A percentile compares a stretch with the other conserved stretches of the same genome.
Conservation (phyloP, 2,329 filamentous ascomycete genomes). For the Meredithiella fracta region DNA sequence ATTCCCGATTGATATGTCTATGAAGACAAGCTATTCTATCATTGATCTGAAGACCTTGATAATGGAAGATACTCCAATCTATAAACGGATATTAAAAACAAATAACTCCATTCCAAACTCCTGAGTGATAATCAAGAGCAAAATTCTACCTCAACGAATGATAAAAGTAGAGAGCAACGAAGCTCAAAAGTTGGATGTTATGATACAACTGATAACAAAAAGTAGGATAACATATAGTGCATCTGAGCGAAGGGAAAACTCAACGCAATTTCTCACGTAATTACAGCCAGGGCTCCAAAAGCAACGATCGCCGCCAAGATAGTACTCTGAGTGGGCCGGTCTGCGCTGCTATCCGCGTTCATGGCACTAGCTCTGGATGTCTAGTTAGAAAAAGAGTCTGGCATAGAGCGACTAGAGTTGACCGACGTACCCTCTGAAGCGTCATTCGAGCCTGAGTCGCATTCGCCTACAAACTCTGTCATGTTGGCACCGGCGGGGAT, state of each 20-base stretch:
- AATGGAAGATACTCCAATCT: no score
- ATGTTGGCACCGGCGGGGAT: slow-evolving; percentile 17
- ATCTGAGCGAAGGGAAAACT: neutral
- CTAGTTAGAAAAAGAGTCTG: neutral
- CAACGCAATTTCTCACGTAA: neutral
- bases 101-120: no score
- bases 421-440: neutral
- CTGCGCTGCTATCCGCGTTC: slow-evolving; percentile 14
- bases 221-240: neutral
- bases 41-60: no score
- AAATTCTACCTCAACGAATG: no score
- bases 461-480: slow-evolving; percentile 17
- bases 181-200: no score
- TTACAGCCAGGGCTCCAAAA: slow-evolving; percentile 6
- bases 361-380: slow-evolving; percentile 6
- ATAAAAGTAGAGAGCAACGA: no score
- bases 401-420: neutral
- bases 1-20: no score
- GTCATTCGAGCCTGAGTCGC: slow-evolving; percentile 4
- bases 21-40: no score
- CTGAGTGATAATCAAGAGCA: no score
- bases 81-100: no score
- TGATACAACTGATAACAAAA: no score
- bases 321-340: slow-evolving; percentile 13
- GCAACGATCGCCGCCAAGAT: slow-evolving; percentile 13